phyloP scores from a whole-genome alignment of 192 early-diverging fungal genomes.

The Rhizoclosmatium globosum region DNA sequence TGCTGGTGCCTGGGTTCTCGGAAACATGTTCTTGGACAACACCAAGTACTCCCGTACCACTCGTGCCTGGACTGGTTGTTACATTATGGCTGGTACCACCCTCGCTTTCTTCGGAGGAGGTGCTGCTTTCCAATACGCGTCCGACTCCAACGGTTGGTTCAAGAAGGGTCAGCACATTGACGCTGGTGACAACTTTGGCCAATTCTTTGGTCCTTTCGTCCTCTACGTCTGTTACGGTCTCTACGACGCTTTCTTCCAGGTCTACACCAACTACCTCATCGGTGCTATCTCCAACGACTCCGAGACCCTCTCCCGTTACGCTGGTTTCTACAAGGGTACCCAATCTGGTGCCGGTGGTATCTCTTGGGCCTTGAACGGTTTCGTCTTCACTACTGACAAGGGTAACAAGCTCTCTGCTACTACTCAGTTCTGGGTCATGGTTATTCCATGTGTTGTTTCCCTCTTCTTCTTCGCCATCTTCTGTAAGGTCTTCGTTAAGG shows the following conservation, averaged over 20 bases:
- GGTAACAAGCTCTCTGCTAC: slow-evolving; percentile 10
- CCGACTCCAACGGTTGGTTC: slow-evolving; percentile 58
- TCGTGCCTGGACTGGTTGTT: slow-evolving; percentile 68
- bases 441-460: slow-evolving; percentile 27
- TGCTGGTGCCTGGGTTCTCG: slow-evolving; percentile 29
- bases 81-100: slow-evolving; percentile 41
- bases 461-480: slow-evolving; percentile 27
- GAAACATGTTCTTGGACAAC: slow-evolving; percentile 59
- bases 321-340: slow-evolving; percentile 95
- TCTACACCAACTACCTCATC: slow-evolving; percentile 85
- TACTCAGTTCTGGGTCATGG: slow-evolving; percentile 38
- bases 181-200: slow-evolving; percentile 35
- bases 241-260: slow-evolving; percentile 86
- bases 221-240: slow-evolving; percentile 81
- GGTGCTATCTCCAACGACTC: slow-evolving; percentile 86
- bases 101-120: slow-evolving; percentile 28
- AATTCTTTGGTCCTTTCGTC: slow-evolving; percentile 64
- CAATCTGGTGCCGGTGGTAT: too few species aligned
- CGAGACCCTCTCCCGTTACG: slow-evolving; percentile 50
- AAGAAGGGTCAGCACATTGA: slow-evolving; percentile 55
- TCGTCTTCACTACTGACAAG: slow-evolving; percentile 27
- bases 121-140: slow-evolving; percentile 41
- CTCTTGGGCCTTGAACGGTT: slow-evolving; percentile 36
- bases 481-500: slow-evolving; percentile 32
- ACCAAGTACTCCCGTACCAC: slow-evolving; percentile 59